Percentiles rank a stretch among this genome's conserved stretches.
Conservation (phyloP, 2,329 filamentous ascomycete species). For the Colletotrichum sp. region DNA sequence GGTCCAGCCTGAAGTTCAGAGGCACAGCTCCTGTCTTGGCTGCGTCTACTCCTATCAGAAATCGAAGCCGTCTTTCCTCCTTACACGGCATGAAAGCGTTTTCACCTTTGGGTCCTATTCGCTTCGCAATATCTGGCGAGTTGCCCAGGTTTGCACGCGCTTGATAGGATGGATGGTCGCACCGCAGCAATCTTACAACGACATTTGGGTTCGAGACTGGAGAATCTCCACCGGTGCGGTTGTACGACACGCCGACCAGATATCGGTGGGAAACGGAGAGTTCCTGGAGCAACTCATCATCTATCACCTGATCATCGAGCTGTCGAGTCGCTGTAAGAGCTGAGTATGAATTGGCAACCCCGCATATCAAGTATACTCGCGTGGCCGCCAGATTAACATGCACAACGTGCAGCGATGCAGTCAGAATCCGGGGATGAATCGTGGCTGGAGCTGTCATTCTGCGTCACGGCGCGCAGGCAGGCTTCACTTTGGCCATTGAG, state of each 20-base stretch:
- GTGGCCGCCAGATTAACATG: not conserved
- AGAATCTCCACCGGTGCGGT: not conserved
- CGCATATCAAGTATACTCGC: not conserved
- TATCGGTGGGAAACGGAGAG: not conserved
- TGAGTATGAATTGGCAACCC: not conserved
- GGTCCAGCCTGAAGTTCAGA: not conserved
- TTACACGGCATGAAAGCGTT: not conserved
- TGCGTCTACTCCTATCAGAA: not conserved
- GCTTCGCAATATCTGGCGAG: not conserved
- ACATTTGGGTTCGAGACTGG: not conserved
- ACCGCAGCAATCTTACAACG: not conserved
- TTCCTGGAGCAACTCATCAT: not conserved
- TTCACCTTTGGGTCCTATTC: not conserved
- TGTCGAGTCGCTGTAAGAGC: not conserved
- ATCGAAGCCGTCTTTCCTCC: not conserved
- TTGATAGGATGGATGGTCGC: not conserved
- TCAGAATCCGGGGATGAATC: not conserved
- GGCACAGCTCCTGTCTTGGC: not conserved
- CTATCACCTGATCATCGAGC: not conserved
- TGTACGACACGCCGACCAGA: not conserved
- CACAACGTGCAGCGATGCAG: slow-evolving; percentile 1
- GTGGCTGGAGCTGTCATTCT: not conserved
- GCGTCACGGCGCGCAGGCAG: not conserved
- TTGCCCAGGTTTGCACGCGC: not conserved
- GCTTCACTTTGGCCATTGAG: not conserved